Evolutionary conservation across 768 basidiomycete species (phyloP).

Genomic region (Rhodotorula taiwanensis): DNA sequence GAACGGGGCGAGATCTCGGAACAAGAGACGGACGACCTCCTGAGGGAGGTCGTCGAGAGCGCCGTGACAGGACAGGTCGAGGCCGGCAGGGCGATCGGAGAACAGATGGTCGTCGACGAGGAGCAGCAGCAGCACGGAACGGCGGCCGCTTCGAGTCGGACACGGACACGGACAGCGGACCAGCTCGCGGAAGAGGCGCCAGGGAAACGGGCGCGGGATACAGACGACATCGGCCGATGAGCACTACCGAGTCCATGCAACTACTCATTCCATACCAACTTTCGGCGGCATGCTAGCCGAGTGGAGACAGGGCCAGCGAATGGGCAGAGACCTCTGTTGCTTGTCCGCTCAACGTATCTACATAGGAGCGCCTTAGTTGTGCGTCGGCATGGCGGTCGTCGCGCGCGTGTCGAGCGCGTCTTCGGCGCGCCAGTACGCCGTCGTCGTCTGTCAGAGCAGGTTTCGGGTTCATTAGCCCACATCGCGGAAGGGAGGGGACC

Average conservation of each 20-base stretch:
- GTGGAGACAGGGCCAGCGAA: no score
- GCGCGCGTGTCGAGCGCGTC: slow-evolving; percentile 46
- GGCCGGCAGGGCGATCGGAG: slow-evolving; percentile 35
- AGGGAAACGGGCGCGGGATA: slow-evolving; percentile 22
- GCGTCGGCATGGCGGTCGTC: slow-evolving; percentile 43
- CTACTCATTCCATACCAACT: no score
- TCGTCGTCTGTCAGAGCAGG: slow-evolving; percentile 60
- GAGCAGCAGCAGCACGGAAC: not conserved
- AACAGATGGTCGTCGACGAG: slow-evolving; percentile 16
- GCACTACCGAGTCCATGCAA: no score
- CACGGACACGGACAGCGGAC: slow-evolving; percentile 9
- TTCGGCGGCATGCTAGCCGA: no score
- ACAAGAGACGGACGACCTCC: slow-evolving; percentile 39
- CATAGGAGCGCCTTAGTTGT: slow-evolving; percentile 14
- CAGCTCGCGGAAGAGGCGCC: not conserved
- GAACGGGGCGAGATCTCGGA: slow-evolving; percentile 40
- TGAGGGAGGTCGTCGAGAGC: slow-evolving; percentile 44
- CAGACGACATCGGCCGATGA: slow-evolving; percentile 25
- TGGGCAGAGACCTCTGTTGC: no score
- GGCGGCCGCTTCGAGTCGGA: not conserved
- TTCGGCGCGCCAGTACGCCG: slow-evolving; percentile 83
- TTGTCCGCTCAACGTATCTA: no score
- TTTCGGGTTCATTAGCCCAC: no score
- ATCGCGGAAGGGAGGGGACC: not conserved
- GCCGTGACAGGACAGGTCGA: slow-evolving; percentile 40